Evolutionary conservation across 495 filamentous ascomycete species (phyloP), one percentile per base, ranked within the genome.

Genomic region (Alectoria sarmentosa): DNA sequence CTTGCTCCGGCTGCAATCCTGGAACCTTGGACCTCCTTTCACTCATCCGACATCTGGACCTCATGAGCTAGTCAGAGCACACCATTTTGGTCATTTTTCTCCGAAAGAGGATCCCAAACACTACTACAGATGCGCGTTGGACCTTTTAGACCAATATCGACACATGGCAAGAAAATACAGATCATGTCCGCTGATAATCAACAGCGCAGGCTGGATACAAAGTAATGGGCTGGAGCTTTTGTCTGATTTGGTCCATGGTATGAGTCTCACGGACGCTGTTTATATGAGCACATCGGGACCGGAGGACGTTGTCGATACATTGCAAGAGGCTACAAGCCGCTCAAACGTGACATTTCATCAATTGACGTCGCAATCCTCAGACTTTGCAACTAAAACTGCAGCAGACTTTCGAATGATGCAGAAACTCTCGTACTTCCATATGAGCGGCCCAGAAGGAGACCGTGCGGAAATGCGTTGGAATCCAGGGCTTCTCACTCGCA

Each of bases 161-260:
- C 70, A 71, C 8, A 72, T 83, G 38, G 68, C 77, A 10, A 70
- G 71, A 23, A 71, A 63, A 30, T 73, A 77, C 62, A 76, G 76
- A 32, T 72, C 76, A 58, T 78, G 75, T 60, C 87, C 89, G 4
- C 78, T 96, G 11, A 77, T 96, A 13, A 82, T 96, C 71, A 94
- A 95, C 73, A 88, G 86, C 17, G 86, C 90, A 2, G 90, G 90
- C 28, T 94, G 90, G 90, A 85, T 92, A 36, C 86, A 88, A 70
- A 89, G 88, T 7, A 83, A 84, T 11, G 88, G 89, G 3, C 75
- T 92, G 8, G 87, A 91, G 69, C 77, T 92, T 15, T 78, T 92
- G 0, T 77, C 79, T 28, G 84, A 85, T 58, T 75, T 94, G 2
- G 81, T 92, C 64, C 69, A 74, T 2, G 73, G 73, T 4, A 69